Evolutionary conservation across 164 flowering plant genomes (phyloP).

Genomic region (Magnolia officinalis): DNA sequence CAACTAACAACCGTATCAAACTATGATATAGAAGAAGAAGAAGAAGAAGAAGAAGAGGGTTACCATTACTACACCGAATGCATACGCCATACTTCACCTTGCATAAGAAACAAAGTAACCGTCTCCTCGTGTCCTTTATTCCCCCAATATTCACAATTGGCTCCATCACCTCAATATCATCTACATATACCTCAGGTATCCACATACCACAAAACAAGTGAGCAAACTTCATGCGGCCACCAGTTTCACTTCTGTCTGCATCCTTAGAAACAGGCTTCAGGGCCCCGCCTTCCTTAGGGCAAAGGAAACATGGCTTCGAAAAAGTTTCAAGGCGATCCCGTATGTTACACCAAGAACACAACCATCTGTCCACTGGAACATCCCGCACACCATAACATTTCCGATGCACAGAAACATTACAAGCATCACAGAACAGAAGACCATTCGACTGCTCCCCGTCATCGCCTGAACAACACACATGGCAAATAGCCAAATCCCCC

Average conservation of each 20-base stretch:
- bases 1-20: too few species aligned
- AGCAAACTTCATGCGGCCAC: conserved; percentile 43
- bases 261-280: conserved; percentile 52
- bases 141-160: conserved; percentile 71
- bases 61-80: conserved; percentile 96
- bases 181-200: conserved; percentile 86
- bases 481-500: conserved; percentile 40
- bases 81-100: conserved; percentile 81
- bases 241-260: conserved; percentile 21
- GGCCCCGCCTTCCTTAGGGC: conserved; percentile 84
- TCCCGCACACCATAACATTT: conserved; percentile 85
- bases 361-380: conserved; percentile 48
- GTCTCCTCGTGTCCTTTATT: conserved; percentile 59
- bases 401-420: conserved; percentile 69
- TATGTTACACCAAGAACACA: conserved; percentile 78
- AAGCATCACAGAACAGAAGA: conserved; percentile 58
- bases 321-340: conserved; percentile 14
- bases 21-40: too few species aligned
- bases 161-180: conserved; percentile 63
- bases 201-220: conserved; percentile 88
- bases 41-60: conserved; percentile 20
- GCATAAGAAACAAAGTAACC: conserved; percentile 73
- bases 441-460: conserved; percentile 31
- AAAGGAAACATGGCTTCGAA: conserved; percentile 59
- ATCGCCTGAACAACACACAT: conserved; percentile 60